Base-by-base conservation (phyloP, 1,139 yeast species). In the Blastobotrys buckinghamii region DNA sequence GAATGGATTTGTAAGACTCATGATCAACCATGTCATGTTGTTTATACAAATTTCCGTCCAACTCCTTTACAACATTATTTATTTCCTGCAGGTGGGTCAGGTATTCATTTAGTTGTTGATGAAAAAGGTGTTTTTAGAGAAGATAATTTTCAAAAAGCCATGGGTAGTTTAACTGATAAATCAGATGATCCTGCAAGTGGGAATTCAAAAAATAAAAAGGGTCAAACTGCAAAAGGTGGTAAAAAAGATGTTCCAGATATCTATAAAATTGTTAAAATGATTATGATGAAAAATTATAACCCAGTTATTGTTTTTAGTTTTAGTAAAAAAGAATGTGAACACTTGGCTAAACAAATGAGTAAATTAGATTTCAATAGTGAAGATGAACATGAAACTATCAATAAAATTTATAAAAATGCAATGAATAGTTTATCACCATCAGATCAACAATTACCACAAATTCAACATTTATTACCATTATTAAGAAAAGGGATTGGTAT, bases 301-400 rank as follows among this genome's bases (percentile, higher is more conserved):
- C 99, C 99, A 0, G 98, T 94, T 39, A 94, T 94, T 74, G 97
- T 94, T 15, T 94, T 94, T 70, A 88, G 97, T 27, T 94, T 94
- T 65, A 84, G 95, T 62, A 94, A 94, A 65, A 80, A 97, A 63
- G 98, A 94, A 63, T 94, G 98, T 72, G 99, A 94, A 69, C 78
- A 86, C 10, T 74, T 90, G 55, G 98, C 98, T 0, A 71, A 89
- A 68, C 89, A 92, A 59, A 88, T 94, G 96, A 84, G 96, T 38
- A 92, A 90, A 65, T 74, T 92, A 51, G 97, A 92, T 66, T 90
- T 92, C 70, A 92, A 90, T 66, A 81, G 84, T 38, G 94, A 86
- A 52, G 96, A 88, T 49, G 98, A 92, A 69, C 82, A 95, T 65
- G 92, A 83, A 49, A 87, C 95, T 58, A 77, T 94, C 48, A 79